phyloP scores from a whole-genome alignment of 129 eudicot species.

The Rutidosis leptorrhynchoides region DNA sequence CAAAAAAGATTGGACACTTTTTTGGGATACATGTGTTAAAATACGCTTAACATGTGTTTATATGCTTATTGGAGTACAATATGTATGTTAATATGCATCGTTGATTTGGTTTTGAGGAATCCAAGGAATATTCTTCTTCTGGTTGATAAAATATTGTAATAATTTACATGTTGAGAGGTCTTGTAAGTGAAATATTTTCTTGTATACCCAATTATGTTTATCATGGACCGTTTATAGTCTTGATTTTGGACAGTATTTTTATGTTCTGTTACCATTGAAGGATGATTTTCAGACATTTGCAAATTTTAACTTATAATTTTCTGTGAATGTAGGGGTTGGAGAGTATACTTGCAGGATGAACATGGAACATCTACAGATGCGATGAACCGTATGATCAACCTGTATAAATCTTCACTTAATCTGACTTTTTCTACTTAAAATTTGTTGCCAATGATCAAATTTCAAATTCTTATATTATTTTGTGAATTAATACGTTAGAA shows the following conservation, averaged over 20 bases:
- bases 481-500: neutral
- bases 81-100: neutral
- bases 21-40: too few relatives aligned
- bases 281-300: constrained; percentile 5
- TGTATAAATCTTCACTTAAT: constrained; percentile 37
- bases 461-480: neutral
- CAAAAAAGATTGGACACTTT: neutral
- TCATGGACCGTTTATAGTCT: neutral
- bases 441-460: neutral
- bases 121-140: neutral
- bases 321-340: constrained; percentile 67
- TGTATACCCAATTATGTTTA: neutral
- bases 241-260: neutral
- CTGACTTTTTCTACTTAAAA: constrained; percentile 2
- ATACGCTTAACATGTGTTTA: neutral
- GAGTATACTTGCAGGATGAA: constrained; percentile 90
- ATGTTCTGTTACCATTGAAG: constrained; percentile 1
- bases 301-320: neutral
- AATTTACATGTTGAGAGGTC: neutral
- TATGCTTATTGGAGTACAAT: constrained; percentile 5
- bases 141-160: neutral
- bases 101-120: neutral
- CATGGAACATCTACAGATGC: constrained; percentile 85
- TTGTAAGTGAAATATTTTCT: neutral
- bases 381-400: constrained; percentile 60